Base-by-base conservation (phyloP, 257 asterid genomes). In the Nicotiana undulata region DNA sequence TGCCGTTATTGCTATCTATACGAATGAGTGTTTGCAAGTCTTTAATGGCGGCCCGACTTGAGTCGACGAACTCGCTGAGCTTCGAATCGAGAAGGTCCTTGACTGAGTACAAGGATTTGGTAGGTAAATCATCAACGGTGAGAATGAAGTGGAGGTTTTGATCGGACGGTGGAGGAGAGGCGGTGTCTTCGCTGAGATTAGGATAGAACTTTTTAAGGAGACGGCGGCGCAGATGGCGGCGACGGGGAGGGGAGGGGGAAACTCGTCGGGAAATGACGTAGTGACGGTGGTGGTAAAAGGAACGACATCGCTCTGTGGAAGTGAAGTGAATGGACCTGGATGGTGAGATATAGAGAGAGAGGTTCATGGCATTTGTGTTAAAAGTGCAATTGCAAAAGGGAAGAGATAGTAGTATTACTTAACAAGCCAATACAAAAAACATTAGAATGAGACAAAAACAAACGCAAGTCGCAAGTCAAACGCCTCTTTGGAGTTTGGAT, bases 221-320 rank as follows among this genome's bases (percentile, higher is more conserved):
- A 79, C 90, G 89, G 17, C 94, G 97, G 76, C 97, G 97, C 80
- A 83, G 91, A 87, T 87, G 97, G 88, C 96, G 97, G 20, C 89
- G 88, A 82, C 88, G 88, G 63, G 78, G 49, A 59, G 77, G 32
- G 1, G 65, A 63, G 8, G 76, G 26, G 53, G 82, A 64, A 22
- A 79, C 11, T 61, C 86, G 89, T 85, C 85, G 83, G 87, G 37
- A 70, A 81, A 80, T 68, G 29, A 74, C 79, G 13, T 52, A 40
- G 13, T 49, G 49, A 40, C 49, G 49, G 49, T 9, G 49, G 3
- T 40, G 49, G 49, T 40, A 11, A 11, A 40, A 46, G 82, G 76
- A 82, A 63, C 82, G 84, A 75, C 65, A 80, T 40, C 85, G 86
- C 83, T 52, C 79, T 34, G 91, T 81, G 84, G 37, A 63, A 81